Evolutionary conservation across 2,329 filamentous ascomycete species (phyloP), one percentile per base, ranked within the genome.

Genomic region (Scedosporium aurantiacum): DNA sequence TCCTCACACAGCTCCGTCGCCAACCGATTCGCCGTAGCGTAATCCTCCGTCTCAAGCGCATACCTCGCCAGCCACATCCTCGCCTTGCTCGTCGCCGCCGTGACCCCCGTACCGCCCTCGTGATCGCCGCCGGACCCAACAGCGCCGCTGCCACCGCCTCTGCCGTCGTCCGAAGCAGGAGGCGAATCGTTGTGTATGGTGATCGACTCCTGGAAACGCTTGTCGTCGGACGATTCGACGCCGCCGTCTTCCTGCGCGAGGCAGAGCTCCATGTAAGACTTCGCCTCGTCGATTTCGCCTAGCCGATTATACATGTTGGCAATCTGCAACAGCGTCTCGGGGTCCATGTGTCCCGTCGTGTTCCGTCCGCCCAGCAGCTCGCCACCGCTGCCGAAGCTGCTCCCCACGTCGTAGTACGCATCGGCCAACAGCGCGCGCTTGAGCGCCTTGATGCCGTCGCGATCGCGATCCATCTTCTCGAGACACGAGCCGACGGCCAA

Each of bases 1-100:
- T 99, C 94, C 73, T 97, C 91, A 71, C 92, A 97, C 55, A 99
- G 78, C 74, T 99, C 94, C 64, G 87, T 91, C 0, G 91, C 92
- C 50, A 97, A 76, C 64, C 90, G 84, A 74, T 89, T 88, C 3
- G 91, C 90, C 21, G 88, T 82, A 37, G 81, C 78, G 67, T 90
- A 90, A 72, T 96, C 91, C 45, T 86, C 85, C 10, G 82, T 83
- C 43, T 83, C 81, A 76, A 96, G 88, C 12, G 91, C 88, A 75
- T 87, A 88, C 61, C 86, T 84, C 16, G 94, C 94, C 62, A 99
- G 83, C 94, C 94, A 99, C 79, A 97, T 85, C 23, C 94, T 83
- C 5, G 94, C 94, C 70, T 91, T 95, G 67, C 89, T 94, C 6
- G 94, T 99, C 18, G 92, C 91, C 4, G 87, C 85, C 5, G 93